Evolutionary conservation across 106 monocot species (phyloP), one percentile per base, ranked within the genome.

Genomic region (Gastrodia elata): DNA sequence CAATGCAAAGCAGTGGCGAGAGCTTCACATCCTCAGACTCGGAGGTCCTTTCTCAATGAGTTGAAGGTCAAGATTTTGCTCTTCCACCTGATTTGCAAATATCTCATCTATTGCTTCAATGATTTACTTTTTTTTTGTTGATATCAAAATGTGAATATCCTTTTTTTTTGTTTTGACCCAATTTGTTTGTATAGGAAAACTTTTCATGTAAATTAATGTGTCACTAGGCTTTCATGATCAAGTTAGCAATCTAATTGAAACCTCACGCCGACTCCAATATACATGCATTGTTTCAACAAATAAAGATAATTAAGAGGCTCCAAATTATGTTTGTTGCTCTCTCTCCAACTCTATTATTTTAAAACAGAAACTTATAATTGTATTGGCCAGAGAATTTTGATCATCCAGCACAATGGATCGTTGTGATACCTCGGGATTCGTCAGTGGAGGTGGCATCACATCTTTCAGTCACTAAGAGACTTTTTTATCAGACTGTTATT

Each of bases 401-500:
- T 2, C 39, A 3, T n/a, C 39, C 44, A 49, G 58, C n/a, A 65
- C 64, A 70, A 86, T 86, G 86, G 86, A 86, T 69, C 82, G 80
- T 71, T 38, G 41, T 18, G 86, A 86, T 80, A 86, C 86, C 41
- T 83, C 82, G 2, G 86, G 86, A 74, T 86, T 86, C 71, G 86
- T 86, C 25, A 86, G 86, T 71, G 86, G 86, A 58, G 86, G 86
- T 42, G 74, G 82, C 80, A 38, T 74, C 42, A 56, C 18, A 13
- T 32, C 64, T 26, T 74, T 37, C 39, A 3, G 24, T 20, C 57
- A 26, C 42, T 59, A 73, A 59, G 36, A 13, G 10, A 11, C 10
- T 20, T 30, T 20, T 30, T 42, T 46, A 59, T 32, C 68, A 69
- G 70, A 7, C 14, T 78, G 13, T 68, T 72, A 3, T 67, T 71